These are phyloP conservation scores for Aspergillus persii DNA, from an alignment of 2,329 filamentous ascomycete genomes.

Conservation along the genomic window DNA sequence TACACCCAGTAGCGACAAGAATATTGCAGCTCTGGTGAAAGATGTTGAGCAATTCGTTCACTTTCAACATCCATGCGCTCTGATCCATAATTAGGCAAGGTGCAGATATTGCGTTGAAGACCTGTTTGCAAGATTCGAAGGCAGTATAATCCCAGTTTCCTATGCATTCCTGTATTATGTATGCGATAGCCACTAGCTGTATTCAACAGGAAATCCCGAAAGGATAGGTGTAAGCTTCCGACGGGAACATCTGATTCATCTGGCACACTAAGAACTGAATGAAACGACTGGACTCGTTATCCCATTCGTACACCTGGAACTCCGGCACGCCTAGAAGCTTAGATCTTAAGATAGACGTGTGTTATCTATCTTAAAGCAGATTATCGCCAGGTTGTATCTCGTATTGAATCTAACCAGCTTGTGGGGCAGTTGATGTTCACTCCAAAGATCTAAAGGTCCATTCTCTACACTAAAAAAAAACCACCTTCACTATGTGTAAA, in stretches of 20 bases:
- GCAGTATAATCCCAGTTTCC: not conserved
- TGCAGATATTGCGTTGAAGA: not conserved
- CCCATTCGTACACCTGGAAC: too few species aligned
- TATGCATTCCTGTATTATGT: not conserved
- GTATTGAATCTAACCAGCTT: too few species aligned
- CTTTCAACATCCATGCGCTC: constrained; percentile 4
- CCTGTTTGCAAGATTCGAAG: not conserved
- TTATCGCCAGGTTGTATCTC: too few species aligned
- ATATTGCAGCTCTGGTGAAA: constrained; percentile 24
- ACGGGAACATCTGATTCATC: not conserved
- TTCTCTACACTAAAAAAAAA: too few species aligned
- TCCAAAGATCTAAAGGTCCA: too few species aligned
- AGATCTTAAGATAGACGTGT: too few species aligned
- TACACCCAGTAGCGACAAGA: constrained; percentile 30
- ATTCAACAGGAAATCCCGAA: not conserved
- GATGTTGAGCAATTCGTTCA: not conserved
- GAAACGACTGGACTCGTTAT: too few species aligned
- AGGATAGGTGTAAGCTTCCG: not conserved
- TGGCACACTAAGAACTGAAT: not conserved
- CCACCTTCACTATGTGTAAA: too few species aligned
- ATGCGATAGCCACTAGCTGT: not conserved
- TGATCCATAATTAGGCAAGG: not conserved
- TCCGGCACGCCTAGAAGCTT: too few species aligned
- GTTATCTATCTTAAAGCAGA: too few species aligned
- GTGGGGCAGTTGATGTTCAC: too few species aligned